Evolutionary conservation across 352 stramenopile genomes (phyloP).

Genomic region (Elongisporangium prolatum): DNA sequence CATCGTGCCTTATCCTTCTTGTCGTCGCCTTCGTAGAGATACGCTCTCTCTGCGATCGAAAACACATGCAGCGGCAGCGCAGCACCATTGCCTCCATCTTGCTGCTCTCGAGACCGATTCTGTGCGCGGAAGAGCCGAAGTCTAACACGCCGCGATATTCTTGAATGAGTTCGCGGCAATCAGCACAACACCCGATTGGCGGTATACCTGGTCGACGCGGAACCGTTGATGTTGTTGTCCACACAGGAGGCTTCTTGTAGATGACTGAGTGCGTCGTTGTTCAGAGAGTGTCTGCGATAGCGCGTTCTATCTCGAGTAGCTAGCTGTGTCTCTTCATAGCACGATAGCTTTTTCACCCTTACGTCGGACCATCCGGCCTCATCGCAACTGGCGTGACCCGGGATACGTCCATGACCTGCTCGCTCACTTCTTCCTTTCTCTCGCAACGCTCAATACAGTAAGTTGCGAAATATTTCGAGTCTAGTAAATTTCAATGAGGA

Average conservation of each 20-base stretch:
- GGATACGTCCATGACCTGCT: constrained; percentile 41
- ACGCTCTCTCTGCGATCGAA: constrained; percentile 67
- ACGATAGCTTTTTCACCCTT: constrained; percentile 32
- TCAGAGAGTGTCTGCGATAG: constrained; percentile 30
- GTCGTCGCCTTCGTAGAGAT: constrained; percentile 29
- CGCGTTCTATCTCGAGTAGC: constrained; percentile 37
- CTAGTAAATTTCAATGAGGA: too few species aligned
- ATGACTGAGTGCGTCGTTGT: constrained; percentile 72
- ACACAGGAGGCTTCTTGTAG: constrained; percentile 79
- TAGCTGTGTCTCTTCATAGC: constrained; percentile 25
- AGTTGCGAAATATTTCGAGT: too few species aligned
- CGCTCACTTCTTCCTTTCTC: not conserved
- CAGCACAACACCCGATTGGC: constrained; percentile 60
- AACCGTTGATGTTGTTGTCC: constrained; percentile 71
- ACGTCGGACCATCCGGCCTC: constrained; percentile 34
- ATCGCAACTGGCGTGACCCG: constrained; percentile 22
- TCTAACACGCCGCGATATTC: constrained; percentile 64
- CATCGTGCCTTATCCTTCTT: constrained; percentile 32
- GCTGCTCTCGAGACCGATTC: constrained; percentile 6
- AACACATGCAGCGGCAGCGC: constrained; percentile 76
- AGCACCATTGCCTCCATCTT: constrained; percentile 1
- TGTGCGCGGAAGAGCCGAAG: constrained; percentile 29
- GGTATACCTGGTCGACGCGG: constrained; percentile 69
- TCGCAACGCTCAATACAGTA: too few species aligned
- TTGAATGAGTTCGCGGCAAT: constrained; percentile 84